phyloP scores from a whole-genome alignment of 495 filamentous ascomycete genomes.

The Penicillium bovifimosum region DNA sequence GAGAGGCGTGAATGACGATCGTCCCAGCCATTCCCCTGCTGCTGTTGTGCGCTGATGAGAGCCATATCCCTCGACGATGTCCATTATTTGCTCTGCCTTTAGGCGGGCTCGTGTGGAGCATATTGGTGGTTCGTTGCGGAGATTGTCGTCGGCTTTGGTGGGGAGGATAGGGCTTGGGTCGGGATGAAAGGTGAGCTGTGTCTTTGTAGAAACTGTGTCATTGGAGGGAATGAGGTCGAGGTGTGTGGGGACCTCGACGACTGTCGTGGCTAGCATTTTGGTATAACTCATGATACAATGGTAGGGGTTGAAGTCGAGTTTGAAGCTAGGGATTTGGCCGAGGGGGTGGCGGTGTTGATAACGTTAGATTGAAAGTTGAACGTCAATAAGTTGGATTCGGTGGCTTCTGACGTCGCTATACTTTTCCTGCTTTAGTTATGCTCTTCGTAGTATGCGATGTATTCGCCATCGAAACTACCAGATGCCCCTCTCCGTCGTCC shows the following conservation, averaged over 20 bases:
- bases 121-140: neutral
- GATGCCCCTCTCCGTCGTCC: neutral
- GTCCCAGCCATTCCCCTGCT: constrained; percentile 4
- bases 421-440: neutral
- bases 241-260: neutral
- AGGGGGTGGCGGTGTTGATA: neutral
- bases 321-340: neutral
- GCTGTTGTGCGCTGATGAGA: neutral
- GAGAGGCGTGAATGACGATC: constrained; percentile 2
- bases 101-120: neutral
- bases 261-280: constrained; percentile 1
- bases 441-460: neutral
- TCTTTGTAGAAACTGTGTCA: neutral
- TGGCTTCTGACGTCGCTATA: neutral
- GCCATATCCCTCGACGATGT: constrained; percentile 4
- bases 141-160: neutral
- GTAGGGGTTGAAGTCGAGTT: neutral
- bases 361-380: neutral
- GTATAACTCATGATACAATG: neutral
- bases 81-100: constrained; percentile 2
- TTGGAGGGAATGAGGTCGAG: neutral
- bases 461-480: neutral
- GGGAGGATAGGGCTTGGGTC: neutral
- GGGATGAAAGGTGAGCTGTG: neutral
- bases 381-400: neutral